These are phyloP conservation scores for Samsoniella hepiali DNA, from an alignment of 2,329 filamentous ascomycete genomes.

Conservation along the genomic window DNA sequence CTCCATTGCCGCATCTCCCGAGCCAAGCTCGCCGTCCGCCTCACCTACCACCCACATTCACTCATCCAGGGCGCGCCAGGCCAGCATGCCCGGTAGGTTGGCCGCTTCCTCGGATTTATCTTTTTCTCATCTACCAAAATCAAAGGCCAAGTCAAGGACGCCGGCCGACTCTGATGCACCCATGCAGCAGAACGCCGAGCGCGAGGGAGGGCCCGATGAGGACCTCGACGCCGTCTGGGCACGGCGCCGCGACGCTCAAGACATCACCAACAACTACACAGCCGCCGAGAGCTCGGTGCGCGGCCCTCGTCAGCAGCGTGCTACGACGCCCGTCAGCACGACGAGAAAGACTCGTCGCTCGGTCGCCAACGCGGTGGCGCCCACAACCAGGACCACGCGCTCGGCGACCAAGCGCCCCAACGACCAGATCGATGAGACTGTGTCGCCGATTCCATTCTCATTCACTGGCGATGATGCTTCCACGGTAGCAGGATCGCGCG, in stretches of 20 bases:
- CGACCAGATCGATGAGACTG: constrained; percentile 52
- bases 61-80: constrained; percentile 24
- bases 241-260: constrained; percentile 37
- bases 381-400: constrained; percentile 44
- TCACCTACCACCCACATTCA: constrained; percentile 21
- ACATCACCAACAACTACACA: constrained; percentile 36
- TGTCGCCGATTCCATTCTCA: constrained; percentile 50
- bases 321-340: constrained; percentile 32
- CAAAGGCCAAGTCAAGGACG: constrained; percentile 25
- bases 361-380: constrained; percentile 29
- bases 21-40: constrained; percentile 34
- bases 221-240: constrained; percentile 34
- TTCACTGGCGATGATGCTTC: constrained; percentile 47
- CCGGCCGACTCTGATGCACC: constrained; percentile 4
- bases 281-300: constrained; percentile 40
- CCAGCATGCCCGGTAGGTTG: constrained; percentile 41
- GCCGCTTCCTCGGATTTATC: constrained; percentile 31
- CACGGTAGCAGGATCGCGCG: constrained; percentile 52
- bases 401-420: constrained; percentile 51
- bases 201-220: constrained; percentile 21
- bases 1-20: constrained; percentile 25
- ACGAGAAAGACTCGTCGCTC: constrained; percentile 38
- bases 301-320: constrained; percentile 27
- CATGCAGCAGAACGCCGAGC: constrained; percentile 16
- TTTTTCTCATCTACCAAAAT: constrained; percentile 30